A percentile compares a stretch with the other conserved stretches of the same genome.
Evolutionary conservation across 768 basidiomycete genomes (phyloP).

Genomic region (Lactarius sanguifluus): DNA sequence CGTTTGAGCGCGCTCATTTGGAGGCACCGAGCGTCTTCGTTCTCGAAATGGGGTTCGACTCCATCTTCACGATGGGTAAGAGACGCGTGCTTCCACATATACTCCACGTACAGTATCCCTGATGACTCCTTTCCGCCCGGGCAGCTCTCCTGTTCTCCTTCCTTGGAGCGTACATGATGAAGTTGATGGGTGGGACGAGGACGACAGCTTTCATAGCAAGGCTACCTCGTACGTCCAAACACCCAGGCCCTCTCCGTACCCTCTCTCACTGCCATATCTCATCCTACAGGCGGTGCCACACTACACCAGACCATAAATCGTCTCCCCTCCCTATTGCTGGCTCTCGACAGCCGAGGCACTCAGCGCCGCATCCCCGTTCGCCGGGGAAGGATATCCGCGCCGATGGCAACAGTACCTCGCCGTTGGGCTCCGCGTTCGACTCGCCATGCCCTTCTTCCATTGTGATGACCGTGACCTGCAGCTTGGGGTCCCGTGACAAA

Average conservation of each 20-base stretch:
- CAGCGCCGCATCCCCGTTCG: slow-evolving; percentile 6
- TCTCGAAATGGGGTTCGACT: not conserved
- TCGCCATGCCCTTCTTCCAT: not conserved
- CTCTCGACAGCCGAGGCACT: not conserved
- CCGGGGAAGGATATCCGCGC: slow-evolving; percentile 1
- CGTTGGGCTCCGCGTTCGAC: not conserved
- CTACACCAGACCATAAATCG: not conserved
- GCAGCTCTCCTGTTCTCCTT: slow-evolving; percentile 5
- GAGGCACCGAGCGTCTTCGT: not conserved
- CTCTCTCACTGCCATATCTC: not conserved
- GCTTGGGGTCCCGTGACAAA: too few relatives aligned
- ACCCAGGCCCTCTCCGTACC: not conserved
- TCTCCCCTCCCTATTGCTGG: not conserved
- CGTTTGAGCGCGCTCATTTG: not conserved
- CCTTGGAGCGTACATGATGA: not conserved
- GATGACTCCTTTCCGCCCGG: not conserved
- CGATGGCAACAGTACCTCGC: not conserved
- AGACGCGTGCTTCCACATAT: not conserved
- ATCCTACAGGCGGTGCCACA: not conserved
- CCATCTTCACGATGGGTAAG: not conserved
- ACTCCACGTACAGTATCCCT: not conserved
- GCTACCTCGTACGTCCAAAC: slow-evolving; percentile 7
- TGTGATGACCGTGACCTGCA: not conserved
- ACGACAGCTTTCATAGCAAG: not conserved
- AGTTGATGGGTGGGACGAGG: not conserved